phyloP scores from a whole-genome alignment of 2,329 filamentous ascomycete species.

The Penicillium concentricum region DNA sequence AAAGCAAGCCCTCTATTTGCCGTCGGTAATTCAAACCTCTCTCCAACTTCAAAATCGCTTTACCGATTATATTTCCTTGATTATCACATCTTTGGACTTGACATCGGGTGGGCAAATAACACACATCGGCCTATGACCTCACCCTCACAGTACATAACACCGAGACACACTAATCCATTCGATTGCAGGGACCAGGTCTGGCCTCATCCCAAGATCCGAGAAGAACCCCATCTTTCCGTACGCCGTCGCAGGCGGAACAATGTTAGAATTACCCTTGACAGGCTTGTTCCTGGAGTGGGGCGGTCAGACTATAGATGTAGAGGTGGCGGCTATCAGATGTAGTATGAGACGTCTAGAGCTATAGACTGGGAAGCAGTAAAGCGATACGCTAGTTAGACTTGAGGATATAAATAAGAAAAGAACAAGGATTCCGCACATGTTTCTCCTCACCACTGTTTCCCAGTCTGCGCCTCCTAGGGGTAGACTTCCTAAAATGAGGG shows the following conservation, averaged over 20 bases:
- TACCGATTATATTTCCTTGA: conserved; percentile 1
- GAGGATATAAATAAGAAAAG: not conserved
- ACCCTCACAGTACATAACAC: conserved; percentile 24
- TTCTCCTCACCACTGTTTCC: conserved; percentile 26
- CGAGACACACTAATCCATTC: conserved; percentile 27
- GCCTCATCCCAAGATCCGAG: conserved; percentile 15
- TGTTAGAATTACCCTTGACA: too few species aligned
- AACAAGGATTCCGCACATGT: conserved; percentile 11
- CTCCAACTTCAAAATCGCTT: not conserved
- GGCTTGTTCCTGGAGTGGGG: too few species aligned
- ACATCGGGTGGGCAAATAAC: conserved; percentile 17
- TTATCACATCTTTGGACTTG: conserved; percentile 14
- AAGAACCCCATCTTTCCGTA: conserved; percentile 29
- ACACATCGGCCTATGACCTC: conserved; percentile 27
- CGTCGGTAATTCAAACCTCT: not conserved
- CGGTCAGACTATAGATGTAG: too few species aligned
- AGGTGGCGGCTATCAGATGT: too few species aligned
- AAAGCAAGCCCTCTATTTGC: not conserved
- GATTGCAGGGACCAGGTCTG: conserved; percentile 22
- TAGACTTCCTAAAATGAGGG: conserved; percentile 1
- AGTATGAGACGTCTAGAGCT: conserved; percentile 17
- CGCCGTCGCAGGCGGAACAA: too few species aligned
- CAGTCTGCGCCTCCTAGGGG: conserved; percentile 22
- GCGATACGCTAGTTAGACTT: not conserved
- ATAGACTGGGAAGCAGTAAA: conserved; percentile 17